phyloP scores from a whole-genome alignment of 2,329 filamentous ascomycete species.

The Berkeleyomyces rouxiae region DNA sequence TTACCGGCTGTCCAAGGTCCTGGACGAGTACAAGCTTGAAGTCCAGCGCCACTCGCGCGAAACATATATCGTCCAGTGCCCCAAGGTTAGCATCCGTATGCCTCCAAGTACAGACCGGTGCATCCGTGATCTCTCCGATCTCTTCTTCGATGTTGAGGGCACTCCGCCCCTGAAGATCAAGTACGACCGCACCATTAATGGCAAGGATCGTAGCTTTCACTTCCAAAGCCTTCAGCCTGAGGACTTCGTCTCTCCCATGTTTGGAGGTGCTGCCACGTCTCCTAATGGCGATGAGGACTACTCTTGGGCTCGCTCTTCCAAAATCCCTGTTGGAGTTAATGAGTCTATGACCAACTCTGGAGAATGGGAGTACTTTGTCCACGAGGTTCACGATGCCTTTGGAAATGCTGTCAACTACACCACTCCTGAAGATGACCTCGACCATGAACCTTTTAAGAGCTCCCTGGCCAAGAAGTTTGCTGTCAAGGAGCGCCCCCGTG shows the following conservation, averaged over 20 bases:
- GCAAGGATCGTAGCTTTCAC: slow-evolving; percentile 66
- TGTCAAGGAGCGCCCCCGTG: slow-evolving; percentile 72
- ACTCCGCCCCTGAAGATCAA: slow-evolving; percentile 84
- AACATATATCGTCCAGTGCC: slow-evolving; percentile 73
- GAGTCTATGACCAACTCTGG: slow-evolving; percentile 71
- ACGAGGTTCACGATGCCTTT: slow-evolving; percentile 80
- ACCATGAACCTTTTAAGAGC: slow-evolving; percentile 41
- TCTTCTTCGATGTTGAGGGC: slow-evolving; percentile 68
- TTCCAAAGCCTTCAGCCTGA: slow-evolving; percentile 91
- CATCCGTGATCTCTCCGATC: slow-evolving; percentile 70
- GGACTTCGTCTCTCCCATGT: slow-evolving; percentile 60
- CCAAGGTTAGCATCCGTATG: slow-evolving; percentile 55
- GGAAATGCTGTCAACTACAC: slow-evolving; percentile 73
- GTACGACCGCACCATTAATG: slow-evolving; percentile 78
- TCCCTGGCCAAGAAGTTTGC: slow-evolving; percentile 60
- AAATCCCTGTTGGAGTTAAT: slow-evolving; percentile 67
- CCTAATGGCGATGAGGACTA: slow-evolving; percentile 42
- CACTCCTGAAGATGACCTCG: slow-evolving; percentile 47
- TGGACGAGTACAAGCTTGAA: slow-evolving; percentile 89
- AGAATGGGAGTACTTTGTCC: slow-evolving; percentile 75
- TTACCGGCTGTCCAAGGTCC: slow-evolving; percentile 68
- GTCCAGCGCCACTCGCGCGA: slow-evolving; percentile 62
- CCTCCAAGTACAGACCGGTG: slow-evolving; percentile 53
- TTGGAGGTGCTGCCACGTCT: slow-evolving; percentile 43
- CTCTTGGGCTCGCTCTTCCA: slow-evolving; percentile 64